Conservation (phyloP, 2,329 filamentous ascomycete genomes). For the Coniochaeta sp. region DNA sequence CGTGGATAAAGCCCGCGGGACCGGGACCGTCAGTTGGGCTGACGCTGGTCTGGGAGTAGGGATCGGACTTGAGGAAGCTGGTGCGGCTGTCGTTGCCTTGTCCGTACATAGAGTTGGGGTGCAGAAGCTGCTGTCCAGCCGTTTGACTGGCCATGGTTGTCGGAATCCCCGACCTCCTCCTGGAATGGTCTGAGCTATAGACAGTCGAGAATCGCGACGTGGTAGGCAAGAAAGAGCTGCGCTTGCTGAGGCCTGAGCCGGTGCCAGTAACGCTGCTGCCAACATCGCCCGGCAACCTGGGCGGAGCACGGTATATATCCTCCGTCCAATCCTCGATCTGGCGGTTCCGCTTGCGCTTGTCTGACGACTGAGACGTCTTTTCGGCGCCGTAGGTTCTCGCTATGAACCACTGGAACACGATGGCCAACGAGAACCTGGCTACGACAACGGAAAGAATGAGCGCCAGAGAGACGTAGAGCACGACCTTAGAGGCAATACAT, state of each 20-base stretch:
- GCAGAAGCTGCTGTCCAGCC: slow-evolving; percentile 64
- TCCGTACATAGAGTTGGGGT: slow-evolving; percentile 66
- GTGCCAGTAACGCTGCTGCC: slow-evolving; percentile 53
- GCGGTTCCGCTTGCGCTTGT: slow-evolving; percentile 76
- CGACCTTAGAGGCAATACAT: slow-evolving; percentile 95
- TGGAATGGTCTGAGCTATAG: slow-evolving; percentile 64
- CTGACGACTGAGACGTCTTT: slow-evolving; percentile 76
- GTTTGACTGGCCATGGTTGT: slow-evolving; percentile 95
- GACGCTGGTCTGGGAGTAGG: slow-evolving; percentile 46
- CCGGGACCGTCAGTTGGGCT: slow-evolving; percentile 63
- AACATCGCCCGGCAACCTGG: slow-evolving; percentile 69
- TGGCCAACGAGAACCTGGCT: slow-evolving; percentile 79
- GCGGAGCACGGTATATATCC: slow-evolving; percentile 90
- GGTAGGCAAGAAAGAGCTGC: slow-evolving; percentile 78
- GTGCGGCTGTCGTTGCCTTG: slow-evolving; percentile 54
- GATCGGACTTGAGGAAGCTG: slow-evolving; percentile 58
- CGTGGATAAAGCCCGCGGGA: slow-evolving; percentile 91
- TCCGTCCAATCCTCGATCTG: slow-evolving; percentile 98
- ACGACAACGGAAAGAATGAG: slow-evolving; percentile 88
- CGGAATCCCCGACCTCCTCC: slow-evolving; percentile 48
- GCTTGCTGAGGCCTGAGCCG: slow-evolving; percentile 66
- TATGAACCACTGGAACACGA: slow-evolving; percentile 96
- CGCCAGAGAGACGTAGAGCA: slow-evolving; percentile 85
- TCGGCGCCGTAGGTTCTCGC: slow-evolving; percentile 75
- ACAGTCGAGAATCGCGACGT: slow-evolving; percentile 93